These are phyloP conservation scores for Malassezia pachydermatis DNA, from an alignment of 1,284 basidiomycete species.

Conservation along the genomic window DNA sequence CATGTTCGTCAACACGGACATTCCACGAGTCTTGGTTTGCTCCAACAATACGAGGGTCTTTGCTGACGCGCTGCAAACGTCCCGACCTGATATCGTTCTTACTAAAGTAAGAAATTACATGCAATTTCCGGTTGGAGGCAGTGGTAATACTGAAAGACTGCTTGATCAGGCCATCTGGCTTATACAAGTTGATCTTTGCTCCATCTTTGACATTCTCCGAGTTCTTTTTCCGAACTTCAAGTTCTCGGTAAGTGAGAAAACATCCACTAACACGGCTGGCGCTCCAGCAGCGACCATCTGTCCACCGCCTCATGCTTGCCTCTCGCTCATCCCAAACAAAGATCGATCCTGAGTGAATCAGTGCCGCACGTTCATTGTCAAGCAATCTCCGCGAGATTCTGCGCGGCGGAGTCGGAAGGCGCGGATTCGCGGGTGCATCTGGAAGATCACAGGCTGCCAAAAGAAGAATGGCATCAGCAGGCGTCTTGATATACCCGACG, in stretches of 20 bases:
- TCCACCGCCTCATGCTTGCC: slow-evolving; percentile 52
- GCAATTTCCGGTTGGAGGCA: slow-evolving; percentile 41
- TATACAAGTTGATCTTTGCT: slow-evolving; percentile 41
- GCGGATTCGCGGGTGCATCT: slow-evolving; percentile 11
- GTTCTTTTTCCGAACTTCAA: slow-evolving; percentile 42
- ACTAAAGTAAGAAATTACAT: slow-evolving; percentile 46
- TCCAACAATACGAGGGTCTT: slow-evolving; percentile 39
- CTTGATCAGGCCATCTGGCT: slow-evolving; percentile 46
- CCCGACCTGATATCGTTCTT: slow-evolving; percentile 40
- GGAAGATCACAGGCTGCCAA: slow-evolving; percentile 42
- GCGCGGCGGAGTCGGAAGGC: slow-evolving; percentile 26
- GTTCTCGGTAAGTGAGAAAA: slow-evolving; percentile 51
- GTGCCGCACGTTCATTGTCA: slow-evolving; percentile 37
- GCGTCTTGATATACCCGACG: slow-evolving; percentile 42
- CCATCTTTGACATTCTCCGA: slow-evolving; percentile 26
- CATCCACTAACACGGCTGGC: slow-evolving; percentile 52
- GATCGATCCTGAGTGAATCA: slow-evolving; percentile 39
- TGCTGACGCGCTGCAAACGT: slow-evolving; percentile 35
- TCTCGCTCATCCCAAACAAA: slow-evolving; percentile 48
- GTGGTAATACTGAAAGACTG: slow-evolving; percentile 48
- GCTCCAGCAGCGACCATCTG: slow-evolving; percentile 52
- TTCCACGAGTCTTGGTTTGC: slow-evolving; percentile 18
- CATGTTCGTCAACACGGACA: slow-evolving; percentile 23
- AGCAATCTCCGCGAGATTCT: slow-evolving; percentile 38
- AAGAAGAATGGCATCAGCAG: slow-evolving; percentile 42